These are phyloP conservation scores for Oryza nivara DNA, from an alignment of 176 grass and related monocot genomes.

Conservation along the genomic window DNA sequence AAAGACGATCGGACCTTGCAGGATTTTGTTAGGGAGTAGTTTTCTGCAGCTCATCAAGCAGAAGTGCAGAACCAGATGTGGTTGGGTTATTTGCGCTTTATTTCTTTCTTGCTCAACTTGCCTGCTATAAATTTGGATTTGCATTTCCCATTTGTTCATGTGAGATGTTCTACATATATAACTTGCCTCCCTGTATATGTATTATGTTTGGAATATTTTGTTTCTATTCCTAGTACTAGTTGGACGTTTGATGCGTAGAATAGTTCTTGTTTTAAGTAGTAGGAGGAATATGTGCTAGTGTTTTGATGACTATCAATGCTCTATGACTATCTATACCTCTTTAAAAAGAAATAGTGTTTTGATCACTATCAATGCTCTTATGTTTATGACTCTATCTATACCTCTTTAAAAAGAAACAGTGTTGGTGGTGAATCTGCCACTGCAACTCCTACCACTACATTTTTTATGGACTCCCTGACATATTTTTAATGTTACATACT, in stretches of 20 bases:
- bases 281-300: neutral
- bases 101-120: neutral
- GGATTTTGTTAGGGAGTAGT: neutral
- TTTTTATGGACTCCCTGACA: too few species aligned
- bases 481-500: too few species aligned
- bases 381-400: neutral
- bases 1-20: neutral
- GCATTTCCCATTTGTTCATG: neutral
- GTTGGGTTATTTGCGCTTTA: neutral
- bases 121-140: neutral
- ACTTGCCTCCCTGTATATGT: neutral
- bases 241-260: neutral
- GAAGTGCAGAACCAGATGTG: neutral
- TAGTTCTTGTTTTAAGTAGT: neutral
- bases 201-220: neutral
- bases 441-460: too few species aligned
- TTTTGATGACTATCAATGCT: neutral
- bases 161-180: neutral
- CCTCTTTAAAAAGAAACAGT: too few species aligned
- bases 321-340: neutral
- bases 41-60: neutral
- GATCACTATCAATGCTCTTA: neutral
- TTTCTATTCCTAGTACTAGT: neutral
- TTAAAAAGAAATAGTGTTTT: neutral
- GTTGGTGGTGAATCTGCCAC: too few species aligned